phyloP scores from a whole-genome alignment of 2,329 filamentous ascomycete species.

The Calonectria leucothoes region DNA sequence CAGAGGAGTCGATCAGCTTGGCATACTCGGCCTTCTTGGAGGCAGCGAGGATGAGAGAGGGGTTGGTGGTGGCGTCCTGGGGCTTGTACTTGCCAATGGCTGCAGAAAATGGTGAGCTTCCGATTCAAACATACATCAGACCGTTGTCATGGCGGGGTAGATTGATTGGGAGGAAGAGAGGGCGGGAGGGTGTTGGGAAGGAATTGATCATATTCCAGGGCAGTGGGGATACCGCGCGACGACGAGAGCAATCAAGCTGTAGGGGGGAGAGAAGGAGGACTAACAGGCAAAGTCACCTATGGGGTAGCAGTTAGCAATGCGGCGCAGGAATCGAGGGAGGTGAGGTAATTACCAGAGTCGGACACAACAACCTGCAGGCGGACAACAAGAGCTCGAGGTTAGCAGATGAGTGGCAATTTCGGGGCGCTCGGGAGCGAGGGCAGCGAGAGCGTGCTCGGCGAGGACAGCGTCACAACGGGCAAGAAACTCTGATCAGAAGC shows the following conservation, averaged over 20 bases:
- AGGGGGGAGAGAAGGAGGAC: constrained; percentile 51
- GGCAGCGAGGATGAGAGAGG: constrained; percentile 96
- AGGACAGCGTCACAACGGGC: neutral
- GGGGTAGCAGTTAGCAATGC: constrained; percentile 47
- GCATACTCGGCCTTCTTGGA: constrained; percentile 99
- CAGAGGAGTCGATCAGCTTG: constrained; percentile 86
- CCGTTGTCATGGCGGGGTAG: constrained; percentile 22
- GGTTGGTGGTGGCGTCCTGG: constrained; percentile 99
- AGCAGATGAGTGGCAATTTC: constrained; percentile 37
- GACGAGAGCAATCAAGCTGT: neutral
- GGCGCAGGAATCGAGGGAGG: constrained; percentile 13
- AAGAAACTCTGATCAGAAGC: neutral
- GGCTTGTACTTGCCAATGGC: constrained; percentile 99
- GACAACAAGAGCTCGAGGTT: constrained; percentile 23
- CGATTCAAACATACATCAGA: constrained; percentile 23
- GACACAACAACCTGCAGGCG: constrained; percentile 84
- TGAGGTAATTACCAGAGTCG: constrained; percentile 83
- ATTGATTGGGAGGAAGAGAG: neutral
- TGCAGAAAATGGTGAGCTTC: constrained; percentile 52
- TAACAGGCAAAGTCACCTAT: constrained; percentile 82
- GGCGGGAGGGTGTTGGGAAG: too few species aligned
- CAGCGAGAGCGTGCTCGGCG: neutral
- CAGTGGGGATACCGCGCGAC: constrained; percentile 14
- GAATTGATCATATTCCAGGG: too few species aligned
- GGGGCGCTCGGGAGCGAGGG: neutral